phyloP scores from a whole-genome alignment of 139 green algal species.

The Diplosphaera chodatii region DNA sequence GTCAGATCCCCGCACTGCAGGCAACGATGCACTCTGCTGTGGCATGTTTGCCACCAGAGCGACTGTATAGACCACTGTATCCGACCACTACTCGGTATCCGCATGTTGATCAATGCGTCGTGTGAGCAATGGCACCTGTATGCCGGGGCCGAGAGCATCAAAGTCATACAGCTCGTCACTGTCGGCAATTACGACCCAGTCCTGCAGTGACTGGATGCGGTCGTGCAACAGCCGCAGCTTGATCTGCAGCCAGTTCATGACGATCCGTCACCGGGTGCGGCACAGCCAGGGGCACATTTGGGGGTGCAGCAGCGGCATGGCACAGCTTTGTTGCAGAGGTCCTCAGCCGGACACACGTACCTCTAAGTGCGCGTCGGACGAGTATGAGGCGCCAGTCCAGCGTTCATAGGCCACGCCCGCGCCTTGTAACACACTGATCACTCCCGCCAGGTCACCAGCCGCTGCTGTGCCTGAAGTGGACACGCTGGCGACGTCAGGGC shows the following conservation, averaged over 20 bases:
- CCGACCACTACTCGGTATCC: too few relatives aligned
- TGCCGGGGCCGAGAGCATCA: background rate
- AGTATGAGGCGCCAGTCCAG: background rate
- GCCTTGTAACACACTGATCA: background rate
- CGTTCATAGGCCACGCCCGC: background rate
- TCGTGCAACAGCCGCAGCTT: conserved; percentile 10
- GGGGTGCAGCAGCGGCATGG: too few relatives aligned
- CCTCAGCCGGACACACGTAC: too few relatives aligned
- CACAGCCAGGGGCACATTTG: too few relatives aligned
- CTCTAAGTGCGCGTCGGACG: conserved; percentile 10
- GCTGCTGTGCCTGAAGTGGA: background rate
- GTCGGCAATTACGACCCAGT: conserved; percentile 14
- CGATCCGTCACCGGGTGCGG: background rate
- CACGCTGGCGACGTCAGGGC: too few relatives aligned
- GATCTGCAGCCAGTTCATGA: background rate
- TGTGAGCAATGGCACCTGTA: background rate
- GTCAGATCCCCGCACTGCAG: too few relatives aligned
- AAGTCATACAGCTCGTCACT: conserved; percentile 12
- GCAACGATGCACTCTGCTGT: background rate
- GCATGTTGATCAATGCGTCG: too few relatives aligned
- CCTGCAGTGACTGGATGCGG: background rate
- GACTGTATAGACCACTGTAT: too few relatives aligned
- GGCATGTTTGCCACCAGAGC: too few relatives aligned
- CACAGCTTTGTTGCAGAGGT: too few relatives aligned
- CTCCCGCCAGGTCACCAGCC: background rate